Base-by-base conservation (phyloP, 257 asterid genomes). In the Penstemon eatonii region DNA sequence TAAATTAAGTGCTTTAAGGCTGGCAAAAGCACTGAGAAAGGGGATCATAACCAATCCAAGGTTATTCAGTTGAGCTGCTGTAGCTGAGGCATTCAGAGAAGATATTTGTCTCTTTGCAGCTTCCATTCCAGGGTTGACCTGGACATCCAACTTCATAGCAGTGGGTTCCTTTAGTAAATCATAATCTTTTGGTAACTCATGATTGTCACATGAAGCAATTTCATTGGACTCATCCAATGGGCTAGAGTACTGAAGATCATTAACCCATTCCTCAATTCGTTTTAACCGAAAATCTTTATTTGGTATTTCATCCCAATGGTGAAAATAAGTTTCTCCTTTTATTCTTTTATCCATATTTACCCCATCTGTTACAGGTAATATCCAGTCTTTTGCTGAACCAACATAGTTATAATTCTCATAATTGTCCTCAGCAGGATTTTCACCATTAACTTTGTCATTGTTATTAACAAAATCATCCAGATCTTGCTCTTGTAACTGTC, bases 1-100 rank as follows among this genome's bases (percentile, higher is more conserved):
- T 78, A 94, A 78, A 82, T 91, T 89, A 64, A 94, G 91, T 70
- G 95, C 83, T 77, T 81, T 89, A 66, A 94, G 89, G 84, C 93
- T 87, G 42, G 77, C 70, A 81, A 89, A 89, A 60, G 92, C 91
- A 76, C 95, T 89, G 62, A 94, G 83, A 80, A 89, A 89, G 3
- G 99, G 99, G 64, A 94, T 89, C 71, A 85, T 87, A 58, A 76
- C 86, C 87, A 94, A 86, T 44, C 97, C 96, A 77, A 86, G 96
- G 79, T 91, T 94, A 63, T 82, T 81, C 71, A 94, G 79, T 81
- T 91, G 97, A 73, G 96, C 97, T 4, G 96, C 75, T 37, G 96
- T 85, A 63, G 97, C 85, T 3, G 87, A 69, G 42, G 85, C 73
- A 76, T 81, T 81, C 85, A 94, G 72, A 59, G 95, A 89, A 80